Base-by-base conservation (phyloP, 176 grass and related monocot genomes). In the Oryza officinalis region DNA sequence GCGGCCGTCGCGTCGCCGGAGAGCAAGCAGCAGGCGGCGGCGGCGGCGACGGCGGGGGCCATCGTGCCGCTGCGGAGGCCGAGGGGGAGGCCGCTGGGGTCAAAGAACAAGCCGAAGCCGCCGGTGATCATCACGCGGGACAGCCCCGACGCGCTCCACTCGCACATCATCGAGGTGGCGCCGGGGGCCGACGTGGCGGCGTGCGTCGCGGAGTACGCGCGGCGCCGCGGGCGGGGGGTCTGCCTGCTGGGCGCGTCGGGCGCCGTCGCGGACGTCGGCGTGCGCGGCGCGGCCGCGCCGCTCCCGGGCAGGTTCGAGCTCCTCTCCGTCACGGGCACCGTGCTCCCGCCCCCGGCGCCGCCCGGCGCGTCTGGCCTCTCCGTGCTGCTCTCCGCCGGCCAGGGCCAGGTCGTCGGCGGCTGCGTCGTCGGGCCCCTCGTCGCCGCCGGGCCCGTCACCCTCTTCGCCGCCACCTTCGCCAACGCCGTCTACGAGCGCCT, bases 31-130 rank as follows among this genome's bases (percentile, higher is more conserved):
- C 54, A 41, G 23, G 12, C 11, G 12, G 44, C 49, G 6, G 0
- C 76, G 64, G 63, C 4, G 25, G 30, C 46, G 15, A 8, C 26
- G 7, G 28, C 18, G 0, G 84, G 85, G 4, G 69, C 81, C 70
- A 77, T 91, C 81, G 89, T 84, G 72, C 85, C 89, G 81, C 69
- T 85, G 30, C 78, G 90, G 20, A 20, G 80, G 75, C 90, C 90
- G 33, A 80, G 90, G 1, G 90, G 90, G 0, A 83, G 90, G 2
- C 90, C 90, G 26, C 76, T 86, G 50, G 90, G 90, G 13, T 89
- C 87, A 31, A 92, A 92, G 87, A 92, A 92, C 90, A 92, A 92
- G 87, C 90, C 90, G 0, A 92, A 89, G 87, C 90, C 90, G 65
- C 90, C 90, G 41, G 80, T 92, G 80, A 84, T 92, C 87, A 86